Conservation (phyloP, 345 rosid genomes). For the Camelina hispida region DNA sequence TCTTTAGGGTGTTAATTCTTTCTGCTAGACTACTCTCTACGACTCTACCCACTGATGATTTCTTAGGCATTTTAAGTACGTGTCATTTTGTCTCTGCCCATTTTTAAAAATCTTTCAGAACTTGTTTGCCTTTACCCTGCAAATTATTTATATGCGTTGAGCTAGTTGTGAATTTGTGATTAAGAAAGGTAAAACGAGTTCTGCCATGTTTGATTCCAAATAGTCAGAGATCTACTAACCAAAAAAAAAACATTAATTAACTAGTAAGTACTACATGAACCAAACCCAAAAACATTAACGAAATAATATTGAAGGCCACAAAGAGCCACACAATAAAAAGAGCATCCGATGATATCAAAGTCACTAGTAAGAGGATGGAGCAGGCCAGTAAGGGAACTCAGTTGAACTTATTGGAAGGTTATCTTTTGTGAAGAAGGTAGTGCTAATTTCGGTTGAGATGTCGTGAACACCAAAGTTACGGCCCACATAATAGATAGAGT, state of each 20-base stretch:
- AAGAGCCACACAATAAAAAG: not conserved
- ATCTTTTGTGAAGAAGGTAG: not conserved
- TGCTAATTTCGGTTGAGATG: not conserved
- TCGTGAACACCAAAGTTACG: constrained; percentile 1
- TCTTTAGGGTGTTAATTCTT: not conserved
- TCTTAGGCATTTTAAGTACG: no score
- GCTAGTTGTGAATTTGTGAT: not conserved
- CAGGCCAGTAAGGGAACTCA: constrained; percentile 15
- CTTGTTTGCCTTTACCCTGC: not conserved
- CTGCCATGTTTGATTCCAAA: not conserved
- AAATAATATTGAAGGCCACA: not conserved
- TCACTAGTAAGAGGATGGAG: not conserved
- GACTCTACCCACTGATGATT: no score
- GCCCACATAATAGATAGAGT: constrained; percentile 4
- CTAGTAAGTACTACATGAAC: not conserved
- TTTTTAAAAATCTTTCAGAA: not conserved
- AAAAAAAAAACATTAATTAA: not conserved
- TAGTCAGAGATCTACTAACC: not conserved
- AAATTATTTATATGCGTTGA: not conserved
- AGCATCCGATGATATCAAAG: not conserved
- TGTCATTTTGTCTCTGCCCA: not conserved
- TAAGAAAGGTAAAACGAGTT: not conserved
- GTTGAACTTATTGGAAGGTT: not conserved
- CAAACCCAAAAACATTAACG: not conserved
- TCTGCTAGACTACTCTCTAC: no score